Evolutionary conservation across 768 basidiomycete species (phyloP), one percentile per base, ranked within the genome.

Genomic region (Xanthoconium purpureum): DNA sequence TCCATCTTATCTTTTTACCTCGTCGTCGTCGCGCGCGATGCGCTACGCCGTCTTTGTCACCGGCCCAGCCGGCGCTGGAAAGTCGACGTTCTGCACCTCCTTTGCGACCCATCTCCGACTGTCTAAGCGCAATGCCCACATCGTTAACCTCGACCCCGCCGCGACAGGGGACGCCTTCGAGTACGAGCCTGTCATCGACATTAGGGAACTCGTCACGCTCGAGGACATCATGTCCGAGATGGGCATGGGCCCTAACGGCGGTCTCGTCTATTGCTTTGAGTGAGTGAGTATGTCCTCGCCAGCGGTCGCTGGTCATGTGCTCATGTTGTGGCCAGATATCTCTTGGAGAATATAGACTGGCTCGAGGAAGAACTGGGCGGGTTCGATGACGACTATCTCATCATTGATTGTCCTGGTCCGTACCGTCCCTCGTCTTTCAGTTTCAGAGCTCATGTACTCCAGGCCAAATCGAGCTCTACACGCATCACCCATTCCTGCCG

Each of bases 401-500:
- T 95, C 57, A 83, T 94, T 57, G 94, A 95, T 74, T 95, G 93
- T 64, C 93, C 94, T 62, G 91, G 91, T 90, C 63, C 46, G 77
- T 56, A 36, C 32, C 29, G n/a, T 30, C 12, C 12, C 14, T 42
- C 37, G 47, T 46, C 52, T n/a, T 37, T 33, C 51, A 7, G 33
- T 17, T 48, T 38, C 42, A 30, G 52, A 12, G 47, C 56, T 66
- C 44, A 62, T 39, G 37, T 30, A 48, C 44, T 40, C 35, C 47
- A 94, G 94, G 95, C 36, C 97, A 99, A 74, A 99, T 99, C 66
- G 97, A 99, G 73, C 81, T 99, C 17, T 98, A 98, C 71, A 98
- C 97, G 3, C 97, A 99, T 73, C 94, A 98, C 66, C 94, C 96
- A 0, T 93, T 99, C 72, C 84, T 99, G 38, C 95, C 97, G 0